Base-by-base conservation (phyloP, 2,329 filamentous ascomycete genomes). In the Paraphaeosphaeria sporulosa region DNA sequence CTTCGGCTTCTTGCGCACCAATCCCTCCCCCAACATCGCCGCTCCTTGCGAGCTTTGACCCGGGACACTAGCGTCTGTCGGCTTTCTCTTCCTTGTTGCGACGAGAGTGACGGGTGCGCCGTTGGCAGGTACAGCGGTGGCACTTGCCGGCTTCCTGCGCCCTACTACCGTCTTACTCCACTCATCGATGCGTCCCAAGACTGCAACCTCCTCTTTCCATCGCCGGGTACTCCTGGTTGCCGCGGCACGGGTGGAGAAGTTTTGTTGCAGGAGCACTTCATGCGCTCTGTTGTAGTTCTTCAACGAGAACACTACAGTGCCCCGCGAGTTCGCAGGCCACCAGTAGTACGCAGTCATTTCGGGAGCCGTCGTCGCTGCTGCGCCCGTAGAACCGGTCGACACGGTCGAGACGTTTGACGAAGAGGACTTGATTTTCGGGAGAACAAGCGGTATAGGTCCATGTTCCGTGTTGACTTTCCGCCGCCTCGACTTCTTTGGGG, bases 241-340 rank as follows among this genome's bases (percentile, higher is more conserved):
- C 50, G 89, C 85, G 12, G 86, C 85, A 3, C 88, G 76, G 9
- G 85, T 89, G 1, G 87, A 83, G 75, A 95, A 95, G 74, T 93
- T 90, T 0, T 93, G 85, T 59, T 90, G 87, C 5, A 94, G 83
- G 0, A 95, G 81, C 10, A 92, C 78, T 66, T 93, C 90, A 21
- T 87, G 83, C 9, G 88, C 86, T 12, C 90, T 86, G 63, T 88
- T 87, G 77, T 93, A 93, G 51, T 85, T 83, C 27, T 82, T 79
- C 23, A 90, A 86, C 13, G 86, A 83, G 3, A 93, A 83, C 12
- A 92, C 81, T 19, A 87, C 82, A 51, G 86, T 83, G 0, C 90
- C 90, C 15, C 90, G 83, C 3, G 87, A 88, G 23, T 83, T 78
- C 0, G 79, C 68, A 0, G 87, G 87, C 90, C 90, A 93, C 57